Percentiles rank a stretch among this genome's conserved stretches.
These are phyloP conservation scores for Fraxinus excelsior DNA, from an alignment of 257 asterid species.

Conservation along the genomic window DNA sequence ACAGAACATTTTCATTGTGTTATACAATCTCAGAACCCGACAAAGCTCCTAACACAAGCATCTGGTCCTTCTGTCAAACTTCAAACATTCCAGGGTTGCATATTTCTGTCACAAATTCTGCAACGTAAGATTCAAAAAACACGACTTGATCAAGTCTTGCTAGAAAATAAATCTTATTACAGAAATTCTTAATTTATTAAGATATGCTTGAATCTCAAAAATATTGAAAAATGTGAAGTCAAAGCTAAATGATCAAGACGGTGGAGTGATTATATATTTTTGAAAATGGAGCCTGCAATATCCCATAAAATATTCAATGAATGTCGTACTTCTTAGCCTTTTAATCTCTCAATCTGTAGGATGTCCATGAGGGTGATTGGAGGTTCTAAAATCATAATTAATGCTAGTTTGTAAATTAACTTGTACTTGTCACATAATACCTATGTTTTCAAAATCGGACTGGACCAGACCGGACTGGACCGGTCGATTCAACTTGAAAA, in stretches of 20 bases:
- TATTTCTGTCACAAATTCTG: not conserved
- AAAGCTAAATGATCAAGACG: not conserved
- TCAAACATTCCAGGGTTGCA: not conserved
- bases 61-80: not conserved
- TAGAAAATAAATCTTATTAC: not conserved
- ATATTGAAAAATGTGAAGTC: not conserved
- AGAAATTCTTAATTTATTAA: too few species aligned
- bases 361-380: not conserved
- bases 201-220: not conserved
- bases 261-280: not conserved
- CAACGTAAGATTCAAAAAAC: not conserved
- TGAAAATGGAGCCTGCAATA: not conserved
- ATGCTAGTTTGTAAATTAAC: not conserved
- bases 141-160: not conserved
- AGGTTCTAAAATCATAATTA: not conserved
- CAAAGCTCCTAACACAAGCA: not conserved
- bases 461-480: too few species aligned
- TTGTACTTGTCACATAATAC: not conserved
- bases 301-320: not conserved
- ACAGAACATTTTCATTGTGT: not conserved
- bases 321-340: not conserved
- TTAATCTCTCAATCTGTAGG: not conserved
- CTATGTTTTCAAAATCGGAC: too few species aligned
- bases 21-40: not conserved
- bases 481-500: too few species aligned